These are phyloP conservation scores for Musa acuminata DNA, from an alignment of 176 grass and related monocot genomes.

Conservation along the genomic window DNA sequence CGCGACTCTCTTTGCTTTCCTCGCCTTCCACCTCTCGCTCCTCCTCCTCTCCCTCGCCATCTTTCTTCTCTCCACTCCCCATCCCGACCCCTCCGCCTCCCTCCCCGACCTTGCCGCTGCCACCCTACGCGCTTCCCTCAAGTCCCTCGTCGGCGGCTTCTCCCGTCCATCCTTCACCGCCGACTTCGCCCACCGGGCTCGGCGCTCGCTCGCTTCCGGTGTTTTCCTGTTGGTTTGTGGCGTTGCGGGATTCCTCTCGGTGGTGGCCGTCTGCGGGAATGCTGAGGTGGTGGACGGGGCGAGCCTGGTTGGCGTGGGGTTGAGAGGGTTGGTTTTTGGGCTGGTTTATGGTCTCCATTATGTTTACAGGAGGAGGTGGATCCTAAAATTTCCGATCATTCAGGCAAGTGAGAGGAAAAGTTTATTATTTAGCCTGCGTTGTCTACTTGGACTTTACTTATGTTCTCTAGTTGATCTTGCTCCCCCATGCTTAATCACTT, in stretches of 20 bases:
- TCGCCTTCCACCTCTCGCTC: constrained; percentile 22
- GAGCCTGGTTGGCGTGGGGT: neutral
- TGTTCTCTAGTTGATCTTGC: neutral
- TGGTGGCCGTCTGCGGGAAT: constrained; percentile 20
- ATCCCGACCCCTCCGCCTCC: constrained; percentile 25
- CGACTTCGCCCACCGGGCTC: constrained; percentile 25
- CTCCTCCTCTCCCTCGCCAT: constrained; percentile 21
- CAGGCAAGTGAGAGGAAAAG: constrained; percentile 16
- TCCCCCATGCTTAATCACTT: neutral
- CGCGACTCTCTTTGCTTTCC: constrained; percentile 33
- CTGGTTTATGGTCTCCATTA: constrained; percentile 35
- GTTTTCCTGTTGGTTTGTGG: constrained; percentile 28
- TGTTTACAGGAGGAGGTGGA: constrained; percentile 43
- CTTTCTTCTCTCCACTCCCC: constrained; percentile 14
- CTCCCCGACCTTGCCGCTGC: constrained; percentile 23
- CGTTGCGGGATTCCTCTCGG: constrained; percentile 28
- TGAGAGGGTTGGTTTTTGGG: constrained; percentile 34
- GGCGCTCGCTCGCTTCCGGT: constrained; percentile 19
- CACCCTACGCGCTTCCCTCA: constrained; percentile 25
- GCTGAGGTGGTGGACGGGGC: neutral
- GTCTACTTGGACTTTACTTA: neutral
- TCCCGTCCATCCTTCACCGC: constrained; percentile 16
- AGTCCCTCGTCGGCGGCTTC: constrained; percentile 31
- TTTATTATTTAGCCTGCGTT: neutral
- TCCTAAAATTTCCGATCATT: constrained; percentile 40